Conservation (phyloP, 164 flowering plant species). For the Protea cynaroides region DNA sequence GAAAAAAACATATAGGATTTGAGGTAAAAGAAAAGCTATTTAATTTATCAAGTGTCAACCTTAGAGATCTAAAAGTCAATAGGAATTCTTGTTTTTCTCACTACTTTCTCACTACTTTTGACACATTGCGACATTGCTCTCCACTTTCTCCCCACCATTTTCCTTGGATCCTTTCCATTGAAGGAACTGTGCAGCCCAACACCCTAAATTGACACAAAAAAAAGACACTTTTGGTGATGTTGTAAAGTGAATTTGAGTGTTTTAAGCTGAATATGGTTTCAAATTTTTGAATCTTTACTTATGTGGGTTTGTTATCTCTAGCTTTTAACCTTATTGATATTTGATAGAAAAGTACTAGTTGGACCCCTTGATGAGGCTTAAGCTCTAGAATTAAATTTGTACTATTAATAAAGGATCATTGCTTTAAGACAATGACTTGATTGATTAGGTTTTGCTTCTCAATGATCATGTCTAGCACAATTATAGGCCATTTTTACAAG, state of each 20-base stretch:
- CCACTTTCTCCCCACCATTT: conserved; percentile 5
- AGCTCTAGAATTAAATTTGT: too few species aligned
- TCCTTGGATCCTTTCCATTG: conserved; percentile 30
- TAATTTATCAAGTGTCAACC: conserved; percentile 34
- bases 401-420: too few species aligned
- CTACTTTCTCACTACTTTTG: conserved; percentile 13
- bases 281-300: not conserved
- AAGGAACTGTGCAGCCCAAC: conserved; percentile 41
- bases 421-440: too few species aligned
- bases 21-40: too few species aligned
- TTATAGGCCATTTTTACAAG: too few species aligned
- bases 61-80: conserved; percentile 33
- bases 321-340: too few species aligned
- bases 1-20: too few species aligned
- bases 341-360: too few species aligned
- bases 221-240: conserved; percentile 8
- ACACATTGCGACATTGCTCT: conserved; percentile 12
- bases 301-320: not conserved
- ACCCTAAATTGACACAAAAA: conserved; percentile 25
- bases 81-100: not conserved
- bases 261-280: not conserved
- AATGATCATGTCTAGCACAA: too few species aligned
- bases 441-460: too few species aligned
- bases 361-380: too few species aligned
- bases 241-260: too few species aligned